Evolutionary conservation across 2,329 filamentous ascomycete genomes (phyloP).

Genomic region (Ilyonectria destructans): DNA sequence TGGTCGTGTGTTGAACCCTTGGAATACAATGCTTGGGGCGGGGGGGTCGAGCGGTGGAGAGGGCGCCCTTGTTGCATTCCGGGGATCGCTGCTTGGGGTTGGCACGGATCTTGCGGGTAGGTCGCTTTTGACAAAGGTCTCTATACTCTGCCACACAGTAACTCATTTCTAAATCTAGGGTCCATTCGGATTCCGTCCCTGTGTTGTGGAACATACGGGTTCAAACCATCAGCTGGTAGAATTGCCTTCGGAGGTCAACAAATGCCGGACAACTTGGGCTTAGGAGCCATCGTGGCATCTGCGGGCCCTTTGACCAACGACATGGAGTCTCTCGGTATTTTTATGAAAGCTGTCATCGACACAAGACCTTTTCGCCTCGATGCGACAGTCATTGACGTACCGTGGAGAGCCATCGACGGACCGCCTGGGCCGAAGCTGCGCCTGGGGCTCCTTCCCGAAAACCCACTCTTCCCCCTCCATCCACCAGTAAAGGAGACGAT

Average conservation of each 20-base stretch:
- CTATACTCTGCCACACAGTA: background rate
- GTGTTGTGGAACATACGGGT: slow-evolving; percentile 41
- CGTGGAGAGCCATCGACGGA: slow-evolving; percentile 18
- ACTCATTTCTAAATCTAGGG: slow-evolving; percentile 14
- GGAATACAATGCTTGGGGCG: slow-evolving; percentile 69
- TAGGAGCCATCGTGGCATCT: slow-evolving; percentile 17
- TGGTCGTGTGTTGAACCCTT: slow-evolving; percentile 72
- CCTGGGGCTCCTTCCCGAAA: slow-evolving; percentile 27
- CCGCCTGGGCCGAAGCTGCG: background rate
- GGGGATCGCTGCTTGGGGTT: slow-evolving; percentile 53
- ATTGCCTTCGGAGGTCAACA: slow-evolving; percentile 31
- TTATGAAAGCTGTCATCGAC: slow-evolving; percentile 22
- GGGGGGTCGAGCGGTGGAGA: slow-evolving; percentile 75
- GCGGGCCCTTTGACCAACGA: slow-evolving; percentile 33
- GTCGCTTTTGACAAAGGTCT: background rate
- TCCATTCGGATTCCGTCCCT: slow-evolving; percentile 47
- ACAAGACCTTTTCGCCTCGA: slow-evolving; percentile 13
- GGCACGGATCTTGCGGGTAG: slow-evolving; percentile 53
- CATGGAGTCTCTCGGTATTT: slow-evolving; percentile 23
- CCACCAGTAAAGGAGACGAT: slow-evolving; percentile 26
- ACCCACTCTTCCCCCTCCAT: slow-evolving; percentile 25
- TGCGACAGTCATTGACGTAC: slow-evolving; percentile 24
- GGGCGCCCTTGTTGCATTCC: slow-evolving; percentile 52
- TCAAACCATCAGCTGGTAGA: slow-evolving; percentile 29
- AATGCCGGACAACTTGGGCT: slow-evolving; percentile 11